A percentile compares a stretch with the other conserved stretches of the same genome.
Conservation (phyloP, 352 stramenopile species). For the Globisporangium barbulae region DNA sequence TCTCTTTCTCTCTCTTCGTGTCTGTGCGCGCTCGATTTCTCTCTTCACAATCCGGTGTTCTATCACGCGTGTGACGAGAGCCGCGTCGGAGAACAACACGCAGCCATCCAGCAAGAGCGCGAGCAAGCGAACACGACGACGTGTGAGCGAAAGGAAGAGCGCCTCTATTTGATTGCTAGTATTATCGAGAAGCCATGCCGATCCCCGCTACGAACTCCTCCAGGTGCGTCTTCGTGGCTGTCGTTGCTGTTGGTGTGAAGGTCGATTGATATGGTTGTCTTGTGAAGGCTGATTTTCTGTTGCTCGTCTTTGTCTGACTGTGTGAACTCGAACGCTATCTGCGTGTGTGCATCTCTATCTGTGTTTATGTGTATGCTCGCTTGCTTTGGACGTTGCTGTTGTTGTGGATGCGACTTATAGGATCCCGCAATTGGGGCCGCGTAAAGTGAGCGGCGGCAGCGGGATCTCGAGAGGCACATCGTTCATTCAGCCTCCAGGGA, state of each 20-base stretch:
- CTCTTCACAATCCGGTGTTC: not conserved
- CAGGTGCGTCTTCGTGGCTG: slow-evolving; percentile 11
- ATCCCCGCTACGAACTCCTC: slow-evolving; percentile 13
- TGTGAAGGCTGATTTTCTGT: not conserved
- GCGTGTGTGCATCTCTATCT: not conserved
- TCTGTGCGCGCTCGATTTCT: not conserved
- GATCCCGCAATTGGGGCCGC: slow-evolving; percentile 20
- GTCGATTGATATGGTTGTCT: not conserved
- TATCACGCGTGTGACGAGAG: not conserved
- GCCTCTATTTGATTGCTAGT: not conserved
- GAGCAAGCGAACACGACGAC: not conserved
- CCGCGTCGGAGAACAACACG: not conserved
- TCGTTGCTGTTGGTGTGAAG: not conserved
- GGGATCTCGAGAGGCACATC: slow-evolving; percentile 14
- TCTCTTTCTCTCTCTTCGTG: not conserved
- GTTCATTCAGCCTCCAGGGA: slow-evolving; percentile 17
- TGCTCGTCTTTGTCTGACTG: not conserved
- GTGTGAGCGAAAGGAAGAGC: not conserved
- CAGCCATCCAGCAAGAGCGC: not conserved
- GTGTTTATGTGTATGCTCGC: not conserved
- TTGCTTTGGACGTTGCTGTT: not conserved
- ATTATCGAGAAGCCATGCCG: slow-evolving; percentile 4
- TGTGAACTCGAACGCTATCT: not conserved
- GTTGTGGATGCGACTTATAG: slow-evolving; percentile 7
- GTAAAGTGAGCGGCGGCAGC: slow-evolving; percentile 11